A percentile compares a stretch with the other conserved stretches of the same genome.
These are phyloP conservation scores for Obelidium mucronatum DNA, from an alignment of 192 early-diverging fungal genomes.

Conservation along the genomic window DNA sequence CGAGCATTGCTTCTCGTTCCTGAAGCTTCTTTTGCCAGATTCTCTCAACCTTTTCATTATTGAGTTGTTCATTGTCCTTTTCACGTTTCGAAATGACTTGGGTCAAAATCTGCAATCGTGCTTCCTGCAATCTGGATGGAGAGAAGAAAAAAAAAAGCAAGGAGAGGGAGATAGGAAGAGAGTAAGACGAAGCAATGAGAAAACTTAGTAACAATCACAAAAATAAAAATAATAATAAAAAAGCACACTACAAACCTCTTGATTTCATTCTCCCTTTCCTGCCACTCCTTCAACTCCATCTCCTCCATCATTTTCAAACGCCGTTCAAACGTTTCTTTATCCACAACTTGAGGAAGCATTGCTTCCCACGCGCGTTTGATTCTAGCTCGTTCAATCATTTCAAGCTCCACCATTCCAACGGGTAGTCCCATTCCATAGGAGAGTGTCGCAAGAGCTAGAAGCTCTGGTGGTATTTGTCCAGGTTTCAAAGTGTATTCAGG, in stretches of 20 bases:
- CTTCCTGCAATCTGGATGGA: conserved; percentile 53
- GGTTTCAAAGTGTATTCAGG: conserved; percentile 61
- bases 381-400: conserved; percentile 67
- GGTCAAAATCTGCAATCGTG: conserved; percentile 54
- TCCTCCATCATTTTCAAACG: conserved; percentile 71
- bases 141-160: too few species aligned
- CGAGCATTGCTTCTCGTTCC: conserved; percentile 56
- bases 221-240: conserved; percentile 34
- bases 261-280: conserved; percentile 66
- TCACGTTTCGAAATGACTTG: conserved; percentile 62
- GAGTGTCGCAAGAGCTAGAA: conserved; percentile 65
- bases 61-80: conserved; percentile 56
- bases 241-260: conserved; percentile 35
- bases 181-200: too few species aligned
- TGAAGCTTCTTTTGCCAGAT: conserved; percentile 69
- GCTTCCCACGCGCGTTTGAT: conserved; percentile 67
- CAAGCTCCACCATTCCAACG: conserved; percentile 60
- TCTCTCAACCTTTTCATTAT: conserved; percentile 55
- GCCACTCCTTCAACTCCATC: conserved; percentile 69
- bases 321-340: conserved; percentile 60
- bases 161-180: too few species aligned
- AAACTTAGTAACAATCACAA: conserved; percentile 12
- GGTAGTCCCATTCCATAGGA: conserved; percentile 63
- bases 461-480: conserved; percentile 54
- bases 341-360: conserved; percentile 59